A percentile compares a stretch with the other conserved stretches of the same genome.
Evolutionary conservation across 2,329 filamentous ascomycete species (phyloP).

Genomic region (Phialophora macrospora): DNA sequence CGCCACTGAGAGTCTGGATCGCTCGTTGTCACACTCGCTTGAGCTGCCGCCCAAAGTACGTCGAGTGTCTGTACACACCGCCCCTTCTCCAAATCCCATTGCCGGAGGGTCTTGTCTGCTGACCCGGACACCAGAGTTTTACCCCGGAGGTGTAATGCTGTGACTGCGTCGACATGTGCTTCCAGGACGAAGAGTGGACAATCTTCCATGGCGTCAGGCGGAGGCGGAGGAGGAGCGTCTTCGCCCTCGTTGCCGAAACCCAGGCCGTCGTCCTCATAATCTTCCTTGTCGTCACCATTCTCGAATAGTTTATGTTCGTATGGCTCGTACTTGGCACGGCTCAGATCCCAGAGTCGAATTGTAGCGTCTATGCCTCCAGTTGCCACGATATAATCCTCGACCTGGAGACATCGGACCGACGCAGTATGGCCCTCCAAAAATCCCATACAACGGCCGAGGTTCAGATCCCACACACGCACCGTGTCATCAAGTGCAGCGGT

Average conservation of each 20-base stretch:
- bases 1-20: conserved; percentile 66
- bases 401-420: conserved; percentile 87
- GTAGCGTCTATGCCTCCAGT: conserved; percentile 95
- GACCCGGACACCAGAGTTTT: conserved; percentile 93
- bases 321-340: conserved; percentile 81
- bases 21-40: conserved; percentile 73
- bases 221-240: conserved; percentile 69
- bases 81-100: conserved; percentile 98
- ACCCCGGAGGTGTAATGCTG: conserved; percentile 86
- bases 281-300: conserved; percentile 53
- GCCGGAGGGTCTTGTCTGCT: conserved; percentile 92
- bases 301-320: conserved; percentile 59
- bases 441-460: conserved; percentile 88
- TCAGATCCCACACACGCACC: conserved; percentile 94
- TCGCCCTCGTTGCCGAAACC: conserved; percentile 75
- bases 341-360: conserved; percentile 93
- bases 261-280: conserved; percentile 64
- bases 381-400: conserved; percentile 93
- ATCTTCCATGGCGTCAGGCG: conserved; percentile 79
- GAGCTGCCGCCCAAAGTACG: conserved; percentile 95
- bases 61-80: conserved; percentile 96
- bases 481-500: conserved; percentile 91
- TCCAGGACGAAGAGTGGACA: conserved; percentile 87
- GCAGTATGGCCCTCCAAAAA: conserved; percentile 91
- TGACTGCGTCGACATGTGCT: conserved; percentile 92